These are phyloP conservation scores for Cladosporium sphaerospermum DNA, from an alignment of 2,329 filamentous ascomycete genomes.

Conservation along the genomic window DNA sequence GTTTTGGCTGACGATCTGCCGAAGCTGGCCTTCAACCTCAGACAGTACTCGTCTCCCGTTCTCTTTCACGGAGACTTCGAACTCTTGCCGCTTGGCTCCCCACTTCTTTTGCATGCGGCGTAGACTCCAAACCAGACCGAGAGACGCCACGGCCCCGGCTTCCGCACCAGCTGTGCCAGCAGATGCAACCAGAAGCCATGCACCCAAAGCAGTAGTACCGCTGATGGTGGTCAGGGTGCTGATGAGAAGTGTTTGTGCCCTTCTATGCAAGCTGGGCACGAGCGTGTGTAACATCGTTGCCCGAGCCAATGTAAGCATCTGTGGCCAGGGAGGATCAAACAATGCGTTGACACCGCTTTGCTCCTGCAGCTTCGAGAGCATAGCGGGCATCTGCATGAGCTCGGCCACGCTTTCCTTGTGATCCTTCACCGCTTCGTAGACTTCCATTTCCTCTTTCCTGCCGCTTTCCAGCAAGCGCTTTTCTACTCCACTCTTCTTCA, in stretches of 20 bases:
- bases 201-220: constrained; percentile 46
- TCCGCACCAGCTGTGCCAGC: constrained; percentile 50
- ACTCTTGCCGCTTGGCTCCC: constrained; percentile 47
- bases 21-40: constrained; percentile 47
- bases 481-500: constrained; percentile 14
- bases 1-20: constrained; percentile 40
- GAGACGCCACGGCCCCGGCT: constrained; percentile 52
- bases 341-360: constrained; percentile 26
- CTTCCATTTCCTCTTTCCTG: constrained; percentile 11
- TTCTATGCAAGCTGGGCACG: constrained; percentile 39
- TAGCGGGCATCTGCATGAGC: constrained; percentile 23
- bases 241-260: constrained; percentile 51
- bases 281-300: constrained; percentile 37
- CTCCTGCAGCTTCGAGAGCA: constrained; percentile 22
- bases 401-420: constrained; percentile 23
- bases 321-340: constrained; percentile 57
- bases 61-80: constrained; percentile 50
- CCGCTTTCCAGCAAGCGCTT: constrained; percentile 4
- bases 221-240: constrained; percentile 69
- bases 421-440: constrained; percentile 7
- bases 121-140: constrained; percentile 53
- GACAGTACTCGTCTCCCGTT: constrained; percentile 51
- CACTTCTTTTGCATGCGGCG: constrained; percentile 54
- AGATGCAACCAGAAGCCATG: constrained; percentile 50
- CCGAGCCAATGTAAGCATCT: constrained; percentile 67